Evolutionary conservation across 306 rosid species (phyloP), one percentile per base, ranked within the genome.

Genomic region (Chamaecrista fasciculata): DNA sequence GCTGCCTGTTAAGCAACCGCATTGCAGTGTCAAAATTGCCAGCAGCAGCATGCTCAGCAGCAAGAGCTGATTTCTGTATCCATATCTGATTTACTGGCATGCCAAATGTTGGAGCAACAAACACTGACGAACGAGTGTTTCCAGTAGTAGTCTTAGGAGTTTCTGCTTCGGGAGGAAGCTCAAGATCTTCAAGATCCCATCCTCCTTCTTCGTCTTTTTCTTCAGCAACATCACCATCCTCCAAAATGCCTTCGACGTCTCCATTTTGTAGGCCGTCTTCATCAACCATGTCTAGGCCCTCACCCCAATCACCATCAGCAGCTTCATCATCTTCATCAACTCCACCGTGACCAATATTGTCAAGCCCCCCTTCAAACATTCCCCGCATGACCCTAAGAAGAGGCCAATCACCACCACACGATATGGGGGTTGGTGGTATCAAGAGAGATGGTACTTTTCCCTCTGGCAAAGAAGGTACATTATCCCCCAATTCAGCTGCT

Each of bases 41-140:
- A 0, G 96, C 98, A 28, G 98, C 98, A 14, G 87, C 96, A 80
- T 93, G 98, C 70, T 93, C 98, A 60, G 98, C 98, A 5, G 98
- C 96, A 65, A 93, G 96, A 53, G 96, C 87, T 37, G 98, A 90
- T 49, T 79, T 86, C 80, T 93, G 98, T 76, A 65, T 80, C 98
- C 98, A 93, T 71, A 93, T 90, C 79, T 93, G 96, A 80, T 79
- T 85, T 18, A 90, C 96, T 14, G 98, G 89, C 96, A 90, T 88
- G 71, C 98, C 98, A 75, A 84, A 87, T 51, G 96, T 85, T 33
- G 98, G 98, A 73, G 93, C 85, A 39, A 90, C 91, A 65, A 93
- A 92, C 53, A 64, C 87, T 11, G 88, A 71, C 33, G 89, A 70
- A 11, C 76, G 92, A 19, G 93, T 39, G 76, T 86, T 78, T 62